Base-by-base conservation (phyloP, 108 stramenopile genomes). In the Pseudonitzschia multiseries region DNA sequence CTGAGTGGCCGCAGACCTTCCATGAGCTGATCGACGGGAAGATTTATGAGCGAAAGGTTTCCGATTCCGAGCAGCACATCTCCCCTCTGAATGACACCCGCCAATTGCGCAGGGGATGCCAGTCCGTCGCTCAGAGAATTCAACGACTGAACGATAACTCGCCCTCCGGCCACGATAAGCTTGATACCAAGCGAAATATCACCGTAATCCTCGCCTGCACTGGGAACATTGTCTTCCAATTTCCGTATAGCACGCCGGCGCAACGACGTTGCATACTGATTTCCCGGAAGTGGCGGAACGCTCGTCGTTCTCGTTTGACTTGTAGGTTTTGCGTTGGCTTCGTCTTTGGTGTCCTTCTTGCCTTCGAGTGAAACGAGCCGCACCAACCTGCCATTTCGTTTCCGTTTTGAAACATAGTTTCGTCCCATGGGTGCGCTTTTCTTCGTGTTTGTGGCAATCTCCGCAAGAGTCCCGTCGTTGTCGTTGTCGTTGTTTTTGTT, bases 181-280 rank as follows among this genome's bases (percentile, higher is more conserved):
- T 94, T 92, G 75, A 94, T 87, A 9, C 93, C 93, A 9, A 94
- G 59, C 3, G 87, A 89, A 41, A 87, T 84, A 70, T 94, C 93
- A 4, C 93, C 93, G 67, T 79, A 81, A 60, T 83, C 51, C 27
- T 65, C 24, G 42, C 60, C 60, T 21, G n/a, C 8, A 41, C 41
- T n/a, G 27, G 51, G 15, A 24, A 29, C 6, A 43, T 14, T 48
- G 29, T 29, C n/a, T 22, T 79, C 79, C n/a, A 26, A 3, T 67
- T 86, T 88, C 31, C 83, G 72, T 67, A 86, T 71, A n/a, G 85
- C 83, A 15, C 87, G 72, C 33, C 87, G 70, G 14, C 71, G 50
- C 32, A 89, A 36, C 15, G 76, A 76, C 14, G 74, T 66, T 57
- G 72, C 59, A 33, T 86, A 89, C 64, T 89, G 87, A 60, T 65